Conservation (phyloP, 192 early-diverging fungal species). For the Pilaira anomala region DNA sequence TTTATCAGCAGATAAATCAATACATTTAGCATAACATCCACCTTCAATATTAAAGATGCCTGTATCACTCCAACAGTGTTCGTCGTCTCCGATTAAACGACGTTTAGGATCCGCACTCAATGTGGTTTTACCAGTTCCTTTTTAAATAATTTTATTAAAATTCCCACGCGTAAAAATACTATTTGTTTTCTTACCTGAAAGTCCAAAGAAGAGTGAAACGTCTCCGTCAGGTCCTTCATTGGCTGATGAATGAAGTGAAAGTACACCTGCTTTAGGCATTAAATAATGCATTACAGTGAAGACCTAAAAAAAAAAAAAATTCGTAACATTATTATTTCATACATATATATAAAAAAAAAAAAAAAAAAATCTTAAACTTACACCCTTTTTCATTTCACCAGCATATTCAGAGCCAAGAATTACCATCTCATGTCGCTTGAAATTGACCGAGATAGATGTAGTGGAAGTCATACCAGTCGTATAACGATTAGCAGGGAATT, state of each 20-base stretch:
- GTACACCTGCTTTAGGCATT: conserved; percentile 90
- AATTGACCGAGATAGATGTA: conserved; percentile 91
- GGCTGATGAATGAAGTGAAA: conserved; percentile 89
- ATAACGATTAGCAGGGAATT: conserved; percentile 90
- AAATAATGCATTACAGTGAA: conserved; percentile 99
- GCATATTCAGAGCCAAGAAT: conserved; percentile 98
- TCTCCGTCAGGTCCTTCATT: conserved; percentile 88
- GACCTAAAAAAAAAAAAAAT: conserved; percentile 36
- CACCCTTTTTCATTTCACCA: conserved; percentile 99
- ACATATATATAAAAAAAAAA: too few species aligned
- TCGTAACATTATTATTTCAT: not conserved
- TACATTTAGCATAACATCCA: conserved; percentile 97
- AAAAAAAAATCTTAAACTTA: conserved; percentile 45
- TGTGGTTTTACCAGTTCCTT: conserved; percentile 91
- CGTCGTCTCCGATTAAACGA: conserved; percentile 94
- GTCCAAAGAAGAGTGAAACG: conserved; percentile 96
- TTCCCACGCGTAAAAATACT: not conserved
- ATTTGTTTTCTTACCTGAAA: conserved; percentile 60
- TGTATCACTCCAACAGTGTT: conserved; percentile 95
- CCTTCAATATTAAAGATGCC: conserved; percentile 99
- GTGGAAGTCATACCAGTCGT: conserved; percentile 94
- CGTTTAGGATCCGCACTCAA: conserved; percentile 91
- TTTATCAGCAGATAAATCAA: conserved; percentile 91
- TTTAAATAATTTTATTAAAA: not conserved
- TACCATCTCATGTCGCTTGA: conserved; percentile 91